Base-by-base conservation (phyloP, 352 stramenopile genomes). In the Saprolegnia diclina region DNA sequence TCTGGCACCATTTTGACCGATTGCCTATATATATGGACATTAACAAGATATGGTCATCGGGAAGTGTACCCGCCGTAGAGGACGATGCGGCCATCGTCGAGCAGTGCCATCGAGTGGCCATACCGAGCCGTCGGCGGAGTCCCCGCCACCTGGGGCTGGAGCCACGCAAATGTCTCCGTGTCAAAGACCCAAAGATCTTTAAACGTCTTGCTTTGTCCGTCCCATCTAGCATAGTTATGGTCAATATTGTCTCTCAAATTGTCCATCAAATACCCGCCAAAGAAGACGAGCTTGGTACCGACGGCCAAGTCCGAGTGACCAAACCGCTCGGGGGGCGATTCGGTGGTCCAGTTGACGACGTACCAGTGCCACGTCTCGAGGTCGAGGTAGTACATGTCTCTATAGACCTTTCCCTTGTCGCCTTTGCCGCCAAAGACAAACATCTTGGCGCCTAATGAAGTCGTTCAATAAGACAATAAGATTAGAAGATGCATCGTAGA, bases 351-450 rank as follows among this genome's bases (percentile, higher is more conserved):
- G 57, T 94, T 88, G 48, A 97, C 87, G 45, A 85, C 81, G 37
- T 89, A 73, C 91, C 91, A 97, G 37, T 78, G 77, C 74, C 94
- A 91, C 7, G 79, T 74, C 26, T 77, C 71, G 21, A 97, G 65
- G 68, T 97, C 89, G 18, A 97, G 80, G 74, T 94, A 96, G 46
- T 91, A 86, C 73, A 96, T 94, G 74, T 97, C 91, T 32, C 88
- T 79, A 62, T 89, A 91, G 37, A 90, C 76, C 9, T 76, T 37
- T 16, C 63, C 73, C 35, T 72, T 71, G 29, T 75, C 73, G 0
- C 81, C 81, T 35, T 80, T 79, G n/a, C 85, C 85, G 22, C 85
- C 83, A 73, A 91, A 93, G 2, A 91, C 73, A 64, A 90, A 90
- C 85, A 91, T 91, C 11, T 80, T 80, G 19, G 73, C 74, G 42